Conservation (phyloP, 2,329 filamentous ascomycete species). For the Aureobasidium namibiae region DNA sequence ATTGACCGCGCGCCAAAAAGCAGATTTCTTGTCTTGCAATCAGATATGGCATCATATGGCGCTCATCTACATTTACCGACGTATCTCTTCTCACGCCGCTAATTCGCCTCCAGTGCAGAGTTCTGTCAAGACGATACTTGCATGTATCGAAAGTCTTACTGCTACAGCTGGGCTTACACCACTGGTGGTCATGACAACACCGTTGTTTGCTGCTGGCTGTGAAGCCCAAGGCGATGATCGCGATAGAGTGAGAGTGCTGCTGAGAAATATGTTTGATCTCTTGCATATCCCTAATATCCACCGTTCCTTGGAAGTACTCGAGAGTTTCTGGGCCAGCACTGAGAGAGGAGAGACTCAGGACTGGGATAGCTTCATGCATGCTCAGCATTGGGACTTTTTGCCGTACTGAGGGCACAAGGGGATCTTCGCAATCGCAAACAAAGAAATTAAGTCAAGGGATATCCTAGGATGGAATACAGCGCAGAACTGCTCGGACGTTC, state of each 20-base stretch:
- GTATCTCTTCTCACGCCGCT: background rate
- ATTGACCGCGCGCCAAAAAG: background rate
- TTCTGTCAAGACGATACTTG: background rate
- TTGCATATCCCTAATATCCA: slow-evolving; percentile 10
- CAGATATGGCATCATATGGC: slow-evolving; percentile 14
- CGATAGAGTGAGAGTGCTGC: background rate
- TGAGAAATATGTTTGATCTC: slow-evolving; percentile 10
- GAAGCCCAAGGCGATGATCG: slow-evolving; percentile 2
- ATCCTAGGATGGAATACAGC: too few relatives aligned
- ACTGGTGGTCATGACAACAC: slow-evolving; percentile 12
- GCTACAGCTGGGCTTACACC: slow-evolving; percentile 11
- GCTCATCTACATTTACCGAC: slow-evolving; percentile 11
- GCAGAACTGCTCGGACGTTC: too few relatives aligned
- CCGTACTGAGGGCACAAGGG: slow-evolving; percentile 2
- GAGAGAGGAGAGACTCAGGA: background rate
- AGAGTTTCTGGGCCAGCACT: slow-evolving; percentile 10
- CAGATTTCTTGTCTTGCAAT: slow-evolving; percentile 7
- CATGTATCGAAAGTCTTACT: background rate
- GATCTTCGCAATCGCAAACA: too few relatives aligned
- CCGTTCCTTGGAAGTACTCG: slow-evolving; percentile 7
- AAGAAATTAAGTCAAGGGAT: too few relatives aligned
- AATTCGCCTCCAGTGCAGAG: background rate
- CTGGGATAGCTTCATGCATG: slow-evolving; percentile 13
- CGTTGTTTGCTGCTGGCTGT: slow-evolving; percentile 12
- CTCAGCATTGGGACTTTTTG: slow-evolving; percentile 14